A percentile compares a stretch with the other conserved stretches of the same genome.
Conservation (phyloP, 2,329 filamentous ascomycete genomes). For the Chaetothyriales sp. region DNA sequence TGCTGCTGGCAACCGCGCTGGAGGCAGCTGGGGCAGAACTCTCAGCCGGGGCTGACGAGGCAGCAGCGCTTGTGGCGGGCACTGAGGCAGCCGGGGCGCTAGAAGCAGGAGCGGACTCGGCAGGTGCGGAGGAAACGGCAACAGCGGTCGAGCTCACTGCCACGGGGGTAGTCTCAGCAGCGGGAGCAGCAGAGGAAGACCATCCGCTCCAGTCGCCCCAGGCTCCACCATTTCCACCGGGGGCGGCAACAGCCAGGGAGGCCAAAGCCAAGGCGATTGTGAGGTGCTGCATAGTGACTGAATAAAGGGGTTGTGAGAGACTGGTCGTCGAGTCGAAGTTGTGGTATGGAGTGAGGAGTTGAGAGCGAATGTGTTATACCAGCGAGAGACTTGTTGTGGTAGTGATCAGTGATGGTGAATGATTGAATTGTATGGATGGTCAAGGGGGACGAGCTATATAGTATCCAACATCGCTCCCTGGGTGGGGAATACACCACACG, state of each 20-base stretch:
- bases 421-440: too few relatives aligned
- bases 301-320: too few relatives aligned
- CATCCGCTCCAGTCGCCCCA: slow-evolving; percentile 8
- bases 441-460: neutral
- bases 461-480: neutral
- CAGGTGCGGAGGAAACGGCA: neutral
- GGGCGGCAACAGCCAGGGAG: slow-evolving; percentile 11
- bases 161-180: neutral
- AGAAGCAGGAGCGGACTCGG: slow-evolving; percentile 1
- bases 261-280: slow-evolving; percentile 12
- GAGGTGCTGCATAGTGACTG: slow-evolving; percentile 14
- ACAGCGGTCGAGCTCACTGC: neutral
- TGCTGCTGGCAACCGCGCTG: neutral
- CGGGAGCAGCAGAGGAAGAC: neutral
- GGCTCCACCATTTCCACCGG: slow-evolving; percentile 3
- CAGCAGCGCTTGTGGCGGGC: too few relatives aligned
- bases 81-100: neutral
- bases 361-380: neutral
- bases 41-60: slow-evolving; percentile 3
- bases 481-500: neutral
- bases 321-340: slow-evolving; percentile 3
- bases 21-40: neutral
- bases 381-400: neutral
- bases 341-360: neutral
- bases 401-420: neutral